A percentile compares a stretch with the other conserved stretches of the same genome.
These are phyloP conservation scores for Lactarius sanguifluus DNA, from an alignment of 768 basidiomycete genomes.

Conservation along the genomic window DNA sequence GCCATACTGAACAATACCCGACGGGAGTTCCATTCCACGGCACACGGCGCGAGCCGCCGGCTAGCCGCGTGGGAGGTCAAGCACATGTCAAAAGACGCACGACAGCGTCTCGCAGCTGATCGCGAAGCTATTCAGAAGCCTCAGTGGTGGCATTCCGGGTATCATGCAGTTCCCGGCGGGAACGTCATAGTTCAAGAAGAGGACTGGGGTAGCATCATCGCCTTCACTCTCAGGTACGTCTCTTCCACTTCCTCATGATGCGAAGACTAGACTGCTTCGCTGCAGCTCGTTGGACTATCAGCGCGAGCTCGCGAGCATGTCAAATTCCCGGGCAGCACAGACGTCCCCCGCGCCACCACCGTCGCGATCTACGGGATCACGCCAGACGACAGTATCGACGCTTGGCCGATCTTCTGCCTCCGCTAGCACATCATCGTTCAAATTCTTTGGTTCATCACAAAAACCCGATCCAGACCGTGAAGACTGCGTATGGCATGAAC, in stretches of 20 bases:
- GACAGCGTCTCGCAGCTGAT: slow-evolving; percentile 23
- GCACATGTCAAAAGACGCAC: slow-evolving; percentile 45
- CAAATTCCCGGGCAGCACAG: slow-evolving; percentile 1
- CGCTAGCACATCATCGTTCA: slow-evolving; percentile 43
- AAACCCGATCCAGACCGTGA: slow-evolving; percentile 63
- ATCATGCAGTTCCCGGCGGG: slow-evolving; percentile 64
- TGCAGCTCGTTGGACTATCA: slow-evolving; percentile 61
- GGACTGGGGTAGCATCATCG: slow-evolving; percentile 79
- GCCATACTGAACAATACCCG: slow-evolving; percentile 61
- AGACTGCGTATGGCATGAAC: slow-evolving; percentile 56
- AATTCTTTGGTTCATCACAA: slow-evolving; percentile 45
- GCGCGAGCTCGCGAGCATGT: slow-evolving; percentile 39
- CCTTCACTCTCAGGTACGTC: slow-evolving; percentile 66
- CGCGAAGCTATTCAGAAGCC: slow-evolving; percentile 45
- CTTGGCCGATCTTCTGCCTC: slow-evolving; percentile 32
- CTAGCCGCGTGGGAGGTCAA: slow-evolving; percentile 65
- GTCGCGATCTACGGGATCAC: slow-evolving; percentile 3
- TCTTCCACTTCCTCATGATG: not conserved
- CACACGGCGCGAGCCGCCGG: slow-evolving; percentile 53
- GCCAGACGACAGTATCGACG: slow-evolving; percentile 26
- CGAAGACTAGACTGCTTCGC: slow-evolving; percentile 10
- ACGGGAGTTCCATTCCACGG: slow-evolving; percentile 52
- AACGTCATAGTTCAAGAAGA: slow-evolving; percentile 66
- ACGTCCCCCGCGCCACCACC: not conserved
- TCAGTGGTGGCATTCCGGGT: slow-evolving; percentile 62